phyloP scores from a whole-genome alignment of 1,284 basidiomycete species.

The Puccinia horiana region DNA sequence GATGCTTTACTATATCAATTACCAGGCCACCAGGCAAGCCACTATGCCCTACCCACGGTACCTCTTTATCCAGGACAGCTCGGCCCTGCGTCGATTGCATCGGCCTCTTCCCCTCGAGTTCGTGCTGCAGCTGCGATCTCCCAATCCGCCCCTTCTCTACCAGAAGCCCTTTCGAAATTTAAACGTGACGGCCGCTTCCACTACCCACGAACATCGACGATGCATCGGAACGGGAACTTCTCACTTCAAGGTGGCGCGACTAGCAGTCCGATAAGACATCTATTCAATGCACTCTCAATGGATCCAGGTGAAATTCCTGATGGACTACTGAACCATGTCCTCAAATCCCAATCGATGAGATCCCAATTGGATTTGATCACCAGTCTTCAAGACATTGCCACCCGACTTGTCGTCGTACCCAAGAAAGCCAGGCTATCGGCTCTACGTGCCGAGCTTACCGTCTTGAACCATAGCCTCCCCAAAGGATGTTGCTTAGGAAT shows the following conservation, averaged over 20 bases:
- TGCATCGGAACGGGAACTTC: constrained; percentile 28
- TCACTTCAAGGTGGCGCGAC: neutral
- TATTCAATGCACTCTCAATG: constrained; percentile 22
- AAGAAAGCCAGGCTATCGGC: constrained; percentile 92
- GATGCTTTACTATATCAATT: constrained; percentile 67
- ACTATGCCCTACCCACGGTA: constrained; percentile 62
- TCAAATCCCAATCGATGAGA: constrained; percentile 59
- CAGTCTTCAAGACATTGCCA: constrained; percentile 86
- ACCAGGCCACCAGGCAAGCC: constrained; percentile 64
- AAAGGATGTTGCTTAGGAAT: constrained; percentile 51
- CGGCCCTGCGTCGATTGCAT: neutral
- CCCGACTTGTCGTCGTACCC: constrained; percentile 85
- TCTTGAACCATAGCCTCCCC: constrained; percentile 91
- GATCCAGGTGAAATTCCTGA: constrained; percentile 29
- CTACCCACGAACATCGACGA: constrained; percentile 56
- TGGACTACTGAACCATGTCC: constrained; percentile 32
- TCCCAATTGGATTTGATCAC: constrained; percentile 90
- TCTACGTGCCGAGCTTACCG: constrained; percentile 89
- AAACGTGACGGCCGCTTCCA: constrained; percentile 61
- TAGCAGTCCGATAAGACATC: constrained; percentile 23
- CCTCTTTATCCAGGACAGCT: constrained; percentile 7
- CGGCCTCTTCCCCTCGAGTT: constrained; percentile 21
- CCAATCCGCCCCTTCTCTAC: constrained; percentile 48
- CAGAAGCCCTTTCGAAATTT: constrained; percentile 38
- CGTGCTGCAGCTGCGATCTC: constrained; percentile 11